phyloP scores from a whole-genome alignment of 768 basidiomycete genomes.

The Mycena latifolia region DNA sequence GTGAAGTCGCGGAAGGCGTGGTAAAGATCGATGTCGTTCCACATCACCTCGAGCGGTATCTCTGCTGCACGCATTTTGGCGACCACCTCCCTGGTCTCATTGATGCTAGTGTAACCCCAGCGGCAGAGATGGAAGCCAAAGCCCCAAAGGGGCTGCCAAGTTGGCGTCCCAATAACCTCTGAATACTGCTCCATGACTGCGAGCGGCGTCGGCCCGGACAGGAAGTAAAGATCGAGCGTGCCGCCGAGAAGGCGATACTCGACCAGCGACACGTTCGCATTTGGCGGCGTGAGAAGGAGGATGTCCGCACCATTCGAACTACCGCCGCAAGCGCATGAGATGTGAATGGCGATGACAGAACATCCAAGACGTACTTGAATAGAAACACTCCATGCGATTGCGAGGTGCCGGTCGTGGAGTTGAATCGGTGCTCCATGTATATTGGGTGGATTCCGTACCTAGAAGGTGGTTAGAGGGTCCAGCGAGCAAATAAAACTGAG shows the following conservation, averaged over 20 bases:
- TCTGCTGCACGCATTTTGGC: conserved; percentile 69
- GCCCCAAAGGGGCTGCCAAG: conserved; percentile 79
- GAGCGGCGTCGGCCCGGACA: conserved; percentile 69
- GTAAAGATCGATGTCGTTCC: conserved; percentile 84
- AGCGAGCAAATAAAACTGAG: too few species aligned
- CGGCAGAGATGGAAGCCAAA: conserved; percentile 84
- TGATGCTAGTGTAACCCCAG: conserved; percentile 54
- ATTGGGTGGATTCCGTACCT: too few species aligned
- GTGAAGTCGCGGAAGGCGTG: conserved; percentile 79
- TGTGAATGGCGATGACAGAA: too few species aligned
- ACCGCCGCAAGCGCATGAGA: too few species aligned
- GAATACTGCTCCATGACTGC: conserved; percentile 79
- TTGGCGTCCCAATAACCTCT: conserved; percentile 70
- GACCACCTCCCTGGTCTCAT: conserved; percentile 41
- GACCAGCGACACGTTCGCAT: conserved; percentile 57
- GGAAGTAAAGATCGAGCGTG: conserved; percentile 82
- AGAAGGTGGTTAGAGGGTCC: too few species aligned
- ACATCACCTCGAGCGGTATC: conserved; percentile 86
- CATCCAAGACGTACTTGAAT: too few species aligned
- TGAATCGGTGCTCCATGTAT: too few species aligned
- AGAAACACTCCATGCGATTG: too few species aligned
- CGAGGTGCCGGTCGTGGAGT: too few species aligned
- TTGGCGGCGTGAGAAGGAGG: too few species aligned
- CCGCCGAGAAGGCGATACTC: conserved; percentile 83
- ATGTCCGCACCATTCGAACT: too few species aligned